These are phyloP conservation scores for Ambrosiella cleistominuta DNA, from an alignment of 2,329 filamentous ascomycete genomes.

Conservation along the genomic window DNA sequence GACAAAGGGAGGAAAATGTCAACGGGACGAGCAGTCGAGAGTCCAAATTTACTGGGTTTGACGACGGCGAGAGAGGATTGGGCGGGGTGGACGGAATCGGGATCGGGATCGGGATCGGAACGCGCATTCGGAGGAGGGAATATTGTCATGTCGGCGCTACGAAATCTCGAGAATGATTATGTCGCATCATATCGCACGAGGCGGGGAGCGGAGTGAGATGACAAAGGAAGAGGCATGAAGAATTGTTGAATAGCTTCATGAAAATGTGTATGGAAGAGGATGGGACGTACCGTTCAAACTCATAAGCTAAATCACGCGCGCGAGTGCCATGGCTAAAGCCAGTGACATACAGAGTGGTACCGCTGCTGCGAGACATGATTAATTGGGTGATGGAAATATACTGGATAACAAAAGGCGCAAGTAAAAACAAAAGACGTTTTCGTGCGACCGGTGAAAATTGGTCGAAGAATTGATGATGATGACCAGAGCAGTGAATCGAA, in stretches of 20 bases:
- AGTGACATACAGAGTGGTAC: conserved; percentile 92
- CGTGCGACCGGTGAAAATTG: too few relatives aligned
- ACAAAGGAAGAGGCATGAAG: not conserved
- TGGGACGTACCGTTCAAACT: conserved; percentile 99
- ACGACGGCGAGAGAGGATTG: not conserved
- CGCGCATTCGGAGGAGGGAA: conserved; percentile 14
- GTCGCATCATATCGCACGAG: conserved; percentile 1
- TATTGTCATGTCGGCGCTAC: conserved; percentile 16
- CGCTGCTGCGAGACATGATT: conserved; percentile 66
- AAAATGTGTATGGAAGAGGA: conserved; percentile 15
- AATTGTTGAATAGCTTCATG: not conserved
- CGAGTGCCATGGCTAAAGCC: conserved; percentile 98
- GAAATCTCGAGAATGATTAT: conserved; percentile 1
- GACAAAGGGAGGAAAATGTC: conserved; percentile 1
- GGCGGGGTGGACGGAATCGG: conserved; percentile 15
- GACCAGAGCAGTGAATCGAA: not conserved
- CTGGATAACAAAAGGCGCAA: conserved; percentile 4
- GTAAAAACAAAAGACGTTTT: not conserved
- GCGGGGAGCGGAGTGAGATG: not conserved
- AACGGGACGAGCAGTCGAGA: conserved; percentile 1
- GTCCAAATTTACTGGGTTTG: too few relatives aligned
- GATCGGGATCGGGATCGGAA: conserved; percentile 17
- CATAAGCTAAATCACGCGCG: conserved; percentile 97
- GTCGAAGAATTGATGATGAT: too few relatives aligned
- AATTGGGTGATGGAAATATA: conserved; percentile 5